Evolutionary conservation across 1,284 basidiomycete species (phyloP).

Genomic region (Porogramme epimiltina): DNA sequence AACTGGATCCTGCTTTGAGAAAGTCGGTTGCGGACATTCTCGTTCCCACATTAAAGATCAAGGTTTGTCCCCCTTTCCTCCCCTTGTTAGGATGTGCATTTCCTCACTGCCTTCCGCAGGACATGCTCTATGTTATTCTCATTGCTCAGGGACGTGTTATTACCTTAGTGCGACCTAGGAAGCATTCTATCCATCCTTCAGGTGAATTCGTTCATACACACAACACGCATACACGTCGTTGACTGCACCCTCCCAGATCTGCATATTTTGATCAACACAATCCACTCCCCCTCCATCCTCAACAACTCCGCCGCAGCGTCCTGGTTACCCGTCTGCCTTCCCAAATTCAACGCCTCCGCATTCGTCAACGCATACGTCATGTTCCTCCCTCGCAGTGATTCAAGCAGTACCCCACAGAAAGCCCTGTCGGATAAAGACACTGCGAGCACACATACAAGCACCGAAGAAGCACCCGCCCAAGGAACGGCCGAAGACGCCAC

Average conservation of each 20-base stretch:
- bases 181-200: constrained; percentile 94
- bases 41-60: constrained; percentile 78
- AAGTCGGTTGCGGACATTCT: constrained; percentile 76
- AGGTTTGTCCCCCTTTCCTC: constrained; percentile 44
- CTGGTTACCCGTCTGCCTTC: constrained; percentile 95
- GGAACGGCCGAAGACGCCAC: constrained; percentile 1
- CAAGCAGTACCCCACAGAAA: background rate
- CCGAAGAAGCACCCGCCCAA: background rate
- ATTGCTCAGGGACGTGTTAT: constrained; percentile 81
- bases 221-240: background rate
- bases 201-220: no score
- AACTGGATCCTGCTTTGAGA: constrained; percentile 68
- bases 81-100: background rate
- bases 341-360: constrained; percentile 88
- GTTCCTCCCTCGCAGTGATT: constrained; percentile 50
- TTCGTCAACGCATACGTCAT: constrained; percentile 94
- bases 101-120: constrained; percentile 45
- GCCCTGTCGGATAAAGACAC: constrained; percentile 1
- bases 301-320: constrained; percentile 79
- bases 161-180: constrained; percentile 86
- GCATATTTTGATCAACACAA: constrained; percentile 85
- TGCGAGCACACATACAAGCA: background rate
- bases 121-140: constrained; percentile 89
- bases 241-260: constrained; percentile 55
- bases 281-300: constrained; percentile 67